Conservation (phyloP, 2,329 filamentous ascomycete species). For the Coniella vitis region DNA sequence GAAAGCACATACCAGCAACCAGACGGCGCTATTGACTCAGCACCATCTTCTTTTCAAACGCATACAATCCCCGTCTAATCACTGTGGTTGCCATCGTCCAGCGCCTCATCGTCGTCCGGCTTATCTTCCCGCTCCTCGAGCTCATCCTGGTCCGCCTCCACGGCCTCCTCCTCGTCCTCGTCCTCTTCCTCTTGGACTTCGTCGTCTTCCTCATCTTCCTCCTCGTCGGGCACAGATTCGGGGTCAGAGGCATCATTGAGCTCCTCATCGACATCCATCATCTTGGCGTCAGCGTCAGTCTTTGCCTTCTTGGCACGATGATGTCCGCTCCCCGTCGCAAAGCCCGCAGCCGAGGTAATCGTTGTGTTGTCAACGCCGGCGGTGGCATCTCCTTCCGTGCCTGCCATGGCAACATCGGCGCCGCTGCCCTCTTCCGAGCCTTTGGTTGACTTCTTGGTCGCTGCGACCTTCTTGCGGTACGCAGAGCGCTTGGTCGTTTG, state of each 20-base stretch:
- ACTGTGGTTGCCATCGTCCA: slow-evolving; percentile 55
- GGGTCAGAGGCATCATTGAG: slow-evolving; percentile 32
- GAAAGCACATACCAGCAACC: too few relatives aligned
- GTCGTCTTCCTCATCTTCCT: slow-evolving; percentile 28
- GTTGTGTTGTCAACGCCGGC: slow-evolving; percentile 16
- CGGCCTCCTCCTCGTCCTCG: slow-evolving; percentile 34
- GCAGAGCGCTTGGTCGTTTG: slow-evolving; percentile 69
- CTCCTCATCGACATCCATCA: slow-evolving; percentile 40
- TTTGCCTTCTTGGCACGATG: slow-evolving; percentile 32
- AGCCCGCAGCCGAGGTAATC: slow-evolving; percentile 14
- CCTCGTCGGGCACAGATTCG: slow-evolving; percentile 26
- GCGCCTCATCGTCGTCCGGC: slow-evolving; percentile 51
- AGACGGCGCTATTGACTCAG: too few relatives aligned
- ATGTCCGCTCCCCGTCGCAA: slow-evolving; percentile 12
- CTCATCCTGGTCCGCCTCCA: slow-evolving; percentile 47
- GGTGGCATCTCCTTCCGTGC: slow-evolving; percentile 23
- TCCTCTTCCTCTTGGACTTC: slow-evolving; percentile 42
- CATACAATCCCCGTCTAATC: slow-evolving; percentile 32
- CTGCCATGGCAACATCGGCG: slow-evolving; percentile 25
- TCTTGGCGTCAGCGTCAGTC: slow-evolving; percentile 28
- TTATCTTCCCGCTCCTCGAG: slow-evolving; percentile 37
- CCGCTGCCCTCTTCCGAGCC: slow-evolving; percentile 19
- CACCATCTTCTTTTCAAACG: too few relatives aligned
- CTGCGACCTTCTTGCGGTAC: slow-evolving; percentile 63
- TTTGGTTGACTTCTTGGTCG: slow-evolving; percentile 45